These are phyloP conservation scores for Sporobolomyces phaffii DNA, from an alignment of 768 basidiomycete genomes.

Conservation along the genomic window DNA sequence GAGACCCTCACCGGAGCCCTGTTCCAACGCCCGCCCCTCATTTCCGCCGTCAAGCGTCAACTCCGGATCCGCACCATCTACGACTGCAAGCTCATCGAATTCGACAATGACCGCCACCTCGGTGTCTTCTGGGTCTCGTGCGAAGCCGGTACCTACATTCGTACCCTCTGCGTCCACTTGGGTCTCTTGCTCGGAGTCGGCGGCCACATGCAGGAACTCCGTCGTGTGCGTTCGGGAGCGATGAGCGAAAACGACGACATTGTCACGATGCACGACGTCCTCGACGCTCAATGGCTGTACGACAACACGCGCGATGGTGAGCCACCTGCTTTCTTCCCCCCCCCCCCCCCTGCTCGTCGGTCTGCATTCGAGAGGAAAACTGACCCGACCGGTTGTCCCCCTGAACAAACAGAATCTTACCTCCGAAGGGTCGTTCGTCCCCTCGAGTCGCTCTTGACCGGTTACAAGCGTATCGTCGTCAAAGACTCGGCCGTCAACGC, in stretches of 20 bases:
- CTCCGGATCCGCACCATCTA: conserved; percentile 95
- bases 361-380: too few species aligned
- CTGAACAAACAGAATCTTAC: conserved; percentile 69
- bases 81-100: conserved; percentile 89
- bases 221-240: conserved; percentile 88
- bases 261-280: conserved; percentile 98
- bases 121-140: conserved; percentile 98
- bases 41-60: conserved; percentile 97
- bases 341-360: not conserved
- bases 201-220: conserved; percentile 99
- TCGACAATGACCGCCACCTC: conserved; percentile 92
- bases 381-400: not conserved
- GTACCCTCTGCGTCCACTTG: conserved; percentile 94
- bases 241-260: conserved; percentile 97
- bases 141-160: conserved; percentile 76
- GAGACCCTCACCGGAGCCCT: conserved; percentile 96
- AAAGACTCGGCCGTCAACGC: conserved; percentile 99
- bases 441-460: conserved; percentile 83
- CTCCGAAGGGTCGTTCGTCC: conserved; percentile 90
- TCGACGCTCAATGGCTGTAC: conserved; percentile 97
- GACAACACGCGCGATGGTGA: conserved; percentile 93
- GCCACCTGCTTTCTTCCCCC: conserved; percentile 27
- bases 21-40: conserved; percentile 97
- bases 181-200: conserved; percentile 91
- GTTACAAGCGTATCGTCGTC: conserved; percentile 97